Evolutionary conservation across 495 filamentous ascomycete genomes (phyloP), one percentile per base, ranked within the genome.

Genomic region (Penicillium desertorum): DNA sequence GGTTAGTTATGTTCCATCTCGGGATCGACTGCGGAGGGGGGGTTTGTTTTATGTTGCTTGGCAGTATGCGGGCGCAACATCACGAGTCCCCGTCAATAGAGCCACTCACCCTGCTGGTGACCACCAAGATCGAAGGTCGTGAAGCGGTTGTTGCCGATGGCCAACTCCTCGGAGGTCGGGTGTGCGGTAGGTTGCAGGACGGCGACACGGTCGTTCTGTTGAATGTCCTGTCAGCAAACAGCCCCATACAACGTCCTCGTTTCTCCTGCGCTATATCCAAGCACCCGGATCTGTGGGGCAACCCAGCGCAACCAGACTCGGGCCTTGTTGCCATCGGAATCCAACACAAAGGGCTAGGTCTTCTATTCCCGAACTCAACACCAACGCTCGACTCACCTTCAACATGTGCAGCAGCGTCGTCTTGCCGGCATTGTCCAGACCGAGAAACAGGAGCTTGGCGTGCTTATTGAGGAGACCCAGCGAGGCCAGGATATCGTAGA

Each of bases 51-150:
- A 3, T 17, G 36, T 17, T 39, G 36, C n/a, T 39, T 39, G 2
- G 36, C 16, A 39, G 5, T 17, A 39, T 17, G 16, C 16, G 8
- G 27, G 44, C 23, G 45, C 27, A 32, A 25, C 22, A 48, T 32
- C 45, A 32, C 27, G 5, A 30, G n/a, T 39, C 17, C 25, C 45
- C 27, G 7, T n/a, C 1, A 19, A 27, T 27, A 32, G 27, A 5
- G 36, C 34, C 12, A 76, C 78, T 69, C 79, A 92, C 90, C 90
- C 82, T 98, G 94, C 75, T 92, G 89, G 83, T 98, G 93, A 73
- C 92, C 94, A 72, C 94, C 92, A 50, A 98, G 81, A 73, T 98
- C 95, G 69, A 98, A 98, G 54, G 94, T 98, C 34, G 91, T 98
- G 80, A 98, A 98, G 68, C 89, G 86, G 70, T 92, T 91, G 72